phyloP scores from a whole-genome alignment of 805 yeast species.

The Candida patagonica region DNA sequence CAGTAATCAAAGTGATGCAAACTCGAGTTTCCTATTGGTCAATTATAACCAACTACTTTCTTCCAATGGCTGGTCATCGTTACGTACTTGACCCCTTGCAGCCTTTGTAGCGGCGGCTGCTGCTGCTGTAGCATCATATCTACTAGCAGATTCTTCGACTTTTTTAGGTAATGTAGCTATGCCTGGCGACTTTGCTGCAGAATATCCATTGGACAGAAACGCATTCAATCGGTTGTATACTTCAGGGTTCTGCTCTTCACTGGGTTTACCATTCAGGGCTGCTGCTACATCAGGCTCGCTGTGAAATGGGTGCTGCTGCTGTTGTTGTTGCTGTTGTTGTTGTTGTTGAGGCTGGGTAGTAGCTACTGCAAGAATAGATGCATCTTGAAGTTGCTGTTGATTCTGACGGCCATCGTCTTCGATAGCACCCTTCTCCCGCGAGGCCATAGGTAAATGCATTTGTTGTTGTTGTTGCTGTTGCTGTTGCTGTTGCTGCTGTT shows the following conservation, averaged over 20 bases:
- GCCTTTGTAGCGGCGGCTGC: conserved; percentile 7
- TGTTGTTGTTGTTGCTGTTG: conserved; percentile 8
- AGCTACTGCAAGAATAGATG: background rate
- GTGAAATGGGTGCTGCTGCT: conserved; percentile 6
- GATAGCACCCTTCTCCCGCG: conserved; percentile 31
- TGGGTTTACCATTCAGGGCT: background rate
- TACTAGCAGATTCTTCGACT: conserved; percentile 1
- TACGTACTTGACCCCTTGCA: conserved; percentile 1
- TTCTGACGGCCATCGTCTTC: conserved; percentile 10
- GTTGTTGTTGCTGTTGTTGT: conserved; percentile 7
- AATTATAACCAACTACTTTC: conserved; percentile 1
- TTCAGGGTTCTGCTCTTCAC: background rate
- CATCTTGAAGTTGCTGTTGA: conserved; percentile 8
- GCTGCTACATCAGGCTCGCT: background rate
- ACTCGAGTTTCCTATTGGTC: too few relatives aligned
- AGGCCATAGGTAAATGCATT: background rate
- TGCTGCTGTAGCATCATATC: conserved; percentile 5
- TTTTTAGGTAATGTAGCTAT: background rate
- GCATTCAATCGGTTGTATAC: conserved; percentile 1
- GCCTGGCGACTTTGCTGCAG: background rate
- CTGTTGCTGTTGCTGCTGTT: conserved; percentile 12
- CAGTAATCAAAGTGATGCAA: too few relatives aligned
- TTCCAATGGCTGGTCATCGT: conserved; percentile 8
- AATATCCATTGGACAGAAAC: background rate
- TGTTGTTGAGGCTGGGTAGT: conserved; percentile 5